Evolutionary conservation across 75 land plant species (phyloP), one percentile per base, ranked within the genome.

Genomic region (Picea sitchensis): DNA sequence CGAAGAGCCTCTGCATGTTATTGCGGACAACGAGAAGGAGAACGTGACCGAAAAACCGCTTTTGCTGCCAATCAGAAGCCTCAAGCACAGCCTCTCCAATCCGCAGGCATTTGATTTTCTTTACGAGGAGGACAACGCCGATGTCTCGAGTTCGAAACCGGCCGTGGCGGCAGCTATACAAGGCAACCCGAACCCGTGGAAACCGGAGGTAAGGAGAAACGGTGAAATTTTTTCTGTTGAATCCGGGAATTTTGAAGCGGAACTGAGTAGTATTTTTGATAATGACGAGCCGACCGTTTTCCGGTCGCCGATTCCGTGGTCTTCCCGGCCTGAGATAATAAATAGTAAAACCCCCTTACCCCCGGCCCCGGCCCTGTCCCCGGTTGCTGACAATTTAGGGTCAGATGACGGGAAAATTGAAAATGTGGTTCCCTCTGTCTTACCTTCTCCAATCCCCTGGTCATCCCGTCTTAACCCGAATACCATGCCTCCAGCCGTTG

Each of bases 361-460:
- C 1, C 72, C 38, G 0, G n/a, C 77, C 30, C 63, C 38, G 14
- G 86, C 64, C 56, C 63, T 67, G 9, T 77, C 56, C 1, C 51
- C n/a, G 51, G 85, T 9, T 76, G 61, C 15, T 17, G 13, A 15
- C 23, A 51, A 56, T 75, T 47, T 75, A 31, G 34, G 21, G 61
- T 17, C 17, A 31, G 23, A 17, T 11, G 59, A 65, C 74, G 30
- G 44, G 18, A 79, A 67, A 44, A 77, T 78, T 74, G 36, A 79
- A 58, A 58, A 79, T 58, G 30, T 72, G 38, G 75, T 59, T 76
- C 41, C 47, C 76, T 80, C 81, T 23, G 89, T 87, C 4, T 86
- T 83, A 78, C 92, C 84, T n/a, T 90, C 92, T 12, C 92, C 92
- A 3, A 82, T 89, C 65, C 86, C 88, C 57, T 84, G 88, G 91